These are phyloP conservation scores for Pezicula radicicola DNA, from an alignment of 2,329 filamentous ascomycete species.

Conservation along the genomic window DNA sequence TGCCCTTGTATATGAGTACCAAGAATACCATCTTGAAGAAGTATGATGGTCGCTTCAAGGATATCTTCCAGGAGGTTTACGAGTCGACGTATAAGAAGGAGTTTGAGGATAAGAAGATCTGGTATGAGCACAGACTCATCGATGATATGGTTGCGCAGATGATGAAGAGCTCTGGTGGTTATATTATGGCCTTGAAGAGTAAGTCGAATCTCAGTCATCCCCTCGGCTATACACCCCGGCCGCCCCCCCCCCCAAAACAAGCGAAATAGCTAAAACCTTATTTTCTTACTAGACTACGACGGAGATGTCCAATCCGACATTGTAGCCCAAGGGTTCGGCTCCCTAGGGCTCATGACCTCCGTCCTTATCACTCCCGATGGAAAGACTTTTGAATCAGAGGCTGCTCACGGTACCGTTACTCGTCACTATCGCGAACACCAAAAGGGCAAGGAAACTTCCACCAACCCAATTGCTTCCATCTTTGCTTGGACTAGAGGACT, in stretches of 20 bases:
- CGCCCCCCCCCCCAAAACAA: slow-evolving; percentile 1
- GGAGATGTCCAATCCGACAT: slow-evolving; percentile 99
- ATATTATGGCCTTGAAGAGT: slow-evolving; percentile 99
- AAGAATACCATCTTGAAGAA: slow-evolving; percentile 99
- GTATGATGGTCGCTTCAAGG: slow-evolving; percentile 98
- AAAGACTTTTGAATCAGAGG: slow-evolving; percentile 96
- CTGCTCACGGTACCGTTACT: slow-evolving; percentile 96
- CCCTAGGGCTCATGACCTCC: slow-evolving; percentile 96
- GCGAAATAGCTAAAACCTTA: slow-evolving; percentile 10
- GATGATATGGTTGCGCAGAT: slow-evolving; percentile 99
- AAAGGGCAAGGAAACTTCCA: slow-evolving; percentile 95
- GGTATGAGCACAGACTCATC: slow-evolving; percentile 99
- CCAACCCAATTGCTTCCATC: slow-evolving; percentile 98
- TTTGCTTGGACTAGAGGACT: slow-evolving; percentile 98
- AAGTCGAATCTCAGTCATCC: slow-evolving; percentile 32
- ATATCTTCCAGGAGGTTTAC: slow-evolving; percentile 98
- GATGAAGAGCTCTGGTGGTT: slow-evolving; percentile 97
- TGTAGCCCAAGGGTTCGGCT: slow-evolving; percentile 96
- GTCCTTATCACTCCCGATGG: slow-evolving; percentile 95
- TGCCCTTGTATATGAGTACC: slow-evolving; percentile 99
- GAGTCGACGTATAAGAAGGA: slow-evolving; percentile 81
- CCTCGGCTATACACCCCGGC: not conserved
- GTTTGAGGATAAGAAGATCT: slow-evolving; percentile 90
- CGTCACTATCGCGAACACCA: slow-evolving; percentile 99
- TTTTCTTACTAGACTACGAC: slow-evolving; percentile 73